Evolutionary conservation across 805 yeast species (phyloP).

Genomic region (Cyberlindnera euphorbiae): DNA sequence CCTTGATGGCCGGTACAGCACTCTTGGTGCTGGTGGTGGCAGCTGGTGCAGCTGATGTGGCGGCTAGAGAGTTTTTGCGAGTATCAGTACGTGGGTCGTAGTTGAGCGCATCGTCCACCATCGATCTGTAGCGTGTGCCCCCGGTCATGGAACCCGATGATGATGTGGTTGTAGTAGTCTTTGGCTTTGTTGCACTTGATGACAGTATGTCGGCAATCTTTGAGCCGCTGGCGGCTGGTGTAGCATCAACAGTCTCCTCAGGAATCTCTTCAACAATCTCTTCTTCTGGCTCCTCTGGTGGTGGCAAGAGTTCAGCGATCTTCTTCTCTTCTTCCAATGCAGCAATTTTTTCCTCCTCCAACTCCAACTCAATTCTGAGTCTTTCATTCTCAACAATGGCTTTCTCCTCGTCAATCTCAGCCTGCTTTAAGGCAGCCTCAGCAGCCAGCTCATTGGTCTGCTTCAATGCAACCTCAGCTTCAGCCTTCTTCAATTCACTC

Average conservation of each 20-base stretch:
- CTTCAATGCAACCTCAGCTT: conserved; percentile 28
- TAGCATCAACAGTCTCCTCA: background rate
- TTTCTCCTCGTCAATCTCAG: conserved; percentile 34
- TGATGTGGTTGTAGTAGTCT: conserved; percentile 1
- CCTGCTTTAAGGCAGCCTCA: conserved; percentile 33
- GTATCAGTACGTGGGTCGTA: conserved; percentile 10
- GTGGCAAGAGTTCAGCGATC: conserved; percentile 37
- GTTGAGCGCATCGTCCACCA: conserved; percentile 21
- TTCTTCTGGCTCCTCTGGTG: conserved; percentile 17
- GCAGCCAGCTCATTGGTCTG: conserved; percentile 34
- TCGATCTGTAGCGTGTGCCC: conserved; percentile 15
- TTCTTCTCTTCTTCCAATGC: conserved; percentile 33
- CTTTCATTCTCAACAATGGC: conserved; percentile 34
- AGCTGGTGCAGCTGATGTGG: conserved; percentile 1
- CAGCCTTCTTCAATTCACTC: conserved; percentile 28
- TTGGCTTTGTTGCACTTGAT: background rate
- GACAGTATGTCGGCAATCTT: no score
- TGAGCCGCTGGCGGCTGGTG: no score
- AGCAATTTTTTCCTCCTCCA: conserved; percentile 33
- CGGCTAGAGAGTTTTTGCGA: conserved; percentile 1
- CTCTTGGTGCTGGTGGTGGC: conserved; percentile 1
- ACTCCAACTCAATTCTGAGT: conserved; percentile 30
- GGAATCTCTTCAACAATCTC: conserved; percentile 5
- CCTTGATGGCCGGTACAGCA: conserved; percentile 2
- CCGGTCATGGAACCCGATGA: conserved; percentile 3